Conservation (phyloP, 169 alveolate genomes). For the Eimeria necatrix region DNA sequence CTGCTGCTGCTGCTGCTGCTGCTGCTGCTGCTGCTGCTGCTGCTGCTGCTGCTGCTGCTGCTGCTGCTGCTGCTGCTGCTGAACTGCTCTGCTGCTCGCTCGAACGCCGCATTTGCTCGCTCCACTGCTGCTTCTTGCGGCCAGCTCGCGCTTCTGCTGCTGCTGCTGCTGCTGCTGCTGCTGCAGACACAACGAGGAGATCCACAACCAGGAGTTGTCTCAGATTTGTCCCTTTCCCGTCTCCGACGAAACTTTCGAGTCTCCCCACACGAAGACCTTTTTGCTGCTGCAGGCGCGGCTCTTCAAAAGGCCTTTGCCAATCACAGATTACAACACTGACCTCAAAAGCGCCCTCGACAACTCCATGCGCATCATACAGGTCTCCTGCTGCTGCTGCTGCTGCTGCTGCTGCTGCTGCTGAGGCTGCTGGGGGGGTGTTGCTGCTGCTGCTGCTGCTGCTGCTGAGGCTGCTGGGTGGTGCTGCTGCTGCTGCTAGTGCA, state of each 20-base stretch:
- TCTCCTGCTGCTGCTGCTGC: slow-evolving; percentile 14
- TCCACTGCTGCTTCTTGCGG: slow-evolving; percentile 17
- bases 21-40: background rate
- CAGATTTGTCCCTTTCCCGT: slow-evolving; percentile 78
- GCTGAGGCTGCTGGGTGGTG: no score
- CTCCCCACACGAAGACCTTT: slow-evolving; percentile 84
- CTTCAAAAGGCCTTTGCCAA: slow-evolving; percentile 81
- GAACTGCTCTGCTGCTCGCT: background rate
- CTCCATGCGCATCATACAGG: slow-evolving; percentile 82
- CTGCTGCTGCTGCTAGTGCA: background rate
- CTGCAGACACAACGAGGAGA: slow-evolving; percentile 82
- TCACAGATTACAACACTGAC: slow-evolving; percentile 84
- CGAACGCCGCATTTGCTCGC: background rate
- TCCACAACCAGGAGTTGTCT: slow-evolving; percentile 81
- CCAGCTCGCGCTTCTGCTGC: background rate
- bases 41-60: slow-evolving; percentile 9
- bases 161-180: slow-evolving; percentile 3
- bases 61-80: slow-evolving; percentile 48
- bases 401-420: slow-evolving; percentile 49
- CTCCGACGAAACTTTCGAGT: slow-evolving; percentile 46
- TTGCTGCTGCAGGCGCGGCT: slow-evolving; percentile 84
- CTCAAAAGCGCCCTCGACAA: slow-evolving; percentile 82
- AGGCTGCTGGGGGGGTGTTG: slow-evolving; percentile 57
- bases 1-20: background rate
- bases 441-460: slow-evolving; percentile 41